A percentile compares a stretch with the other conserved stretches of the same genome.
These are phyloP conservation scores for Monascus purpureus DNA, from an alignment of 495 filamentous ascomycete species.

Conservation along the genomic window DNA sequence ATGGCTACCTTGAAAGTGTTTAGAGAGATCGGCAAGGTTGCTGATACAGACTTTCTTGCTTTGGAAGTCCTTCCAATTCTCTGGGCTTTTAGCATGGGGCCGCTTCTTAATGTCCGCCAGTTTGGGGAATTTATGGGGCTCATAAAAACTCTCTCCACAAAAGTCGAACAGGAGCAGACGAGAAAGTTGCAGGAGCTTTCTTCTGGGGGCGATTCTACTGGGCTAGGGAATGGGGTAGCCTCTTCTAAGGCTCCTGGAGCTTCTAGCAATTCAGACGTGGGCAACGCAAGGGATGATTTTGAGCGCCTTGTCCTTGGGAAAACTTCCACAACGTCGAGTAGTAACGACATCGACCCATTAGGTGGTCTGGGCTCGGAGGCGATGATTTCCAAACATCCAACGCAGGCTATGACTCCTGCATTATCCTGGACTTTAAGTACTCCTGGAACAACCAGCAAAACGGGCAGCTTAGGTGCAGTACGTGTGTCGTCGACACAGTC, in stretches of 20 bases:
- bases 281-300: constrained; percentile 54
- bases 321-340: constrained; percentile 10
- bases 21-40: constrained; percentile 62
- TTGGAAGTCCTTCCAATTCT: constrained; percentile 78
- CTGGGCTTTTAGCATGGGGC: constrained; percentile 87
- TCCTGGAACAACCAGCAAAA: constrained; percentile 8
- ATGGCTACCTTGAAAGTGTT: constrained; percentile 83
- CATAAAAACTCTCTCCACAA: constrained; percentile 64
- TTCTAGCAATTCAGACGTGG: constrained; percentile 14
- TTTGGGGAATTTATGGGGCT: constrained; percentile 80
- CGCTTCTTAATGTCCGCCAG: constrained; percentile 70
- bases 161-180: constrained; percentile 76
- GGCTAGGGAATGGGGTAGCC: constrained; percentile 19
- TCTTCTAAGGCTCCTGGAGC: constrained; percentile 12
- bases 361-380: constrained; percentile 21
- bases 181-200: constrained; percentile 77
- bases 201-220: constrained; percentile 28
- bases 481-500: constrained; percentile 8
- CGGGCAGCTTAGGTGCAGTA: constrained; percentile 2
- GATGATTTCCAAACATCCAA: constrained; percentile 10
- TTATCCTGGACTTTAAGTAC: constrained; percentile 35
- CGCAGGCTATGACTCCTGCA: constrained; percentile 18
- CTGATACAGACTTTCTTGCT: constrained; percentile 86
- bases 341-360: constrained; percentile 24
- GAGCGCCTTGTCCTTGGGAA: constrained; percentile 74